Evolutionary conservation across 257 asterid species (phyloP), one percentile per base, ranked within the genome.

Genomic region (Capsicum chinense): DNA sequence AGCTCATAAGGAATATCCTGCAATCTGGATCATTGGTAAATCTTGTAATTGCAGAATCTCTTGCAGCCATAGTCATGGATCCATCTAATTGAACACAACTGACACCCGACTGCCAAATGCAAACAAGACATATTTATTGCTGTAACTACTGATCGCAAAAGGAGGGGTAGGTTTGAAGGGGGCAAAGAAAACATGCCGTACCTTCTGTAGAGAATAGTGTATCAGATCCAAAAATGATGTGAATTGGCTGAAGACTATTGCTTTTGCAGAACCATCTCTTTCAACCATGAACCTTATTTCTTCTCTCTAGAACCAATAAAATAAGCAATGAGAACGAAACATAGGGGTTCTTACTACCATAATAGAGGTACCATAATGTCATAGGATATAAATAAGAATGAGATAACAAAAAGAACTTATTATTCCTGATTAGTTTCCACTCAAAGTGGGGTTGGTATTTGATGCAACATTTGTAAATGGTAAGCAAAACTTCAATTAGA

Each of bases 231-330:
- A 87, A 89, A 96, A 96, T 15, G 98, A 93, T 54, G 98, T 90
- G 89, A 93, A 96, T 83, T 96, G 99, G 92, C 99, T 96, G 90
- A 96, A 96, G 87, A 96, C 97, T 83, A 96, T 92, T 66, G 94
- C 99, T 90, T 96, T 96, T 59, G 99, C 98, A 33, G 99, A 94
- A 83, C 99, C 98, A 88, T 96, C 98, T 89, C 95, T 92, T 90
- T 96, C 99, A 85, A 93, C 90, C 99, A 96, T 96, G 84, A 82
- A 90, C 86, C 99, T 90, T 56, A 96, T 93, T 90, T 96, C 99
- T 89, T 96, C 99, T 90, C 98, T 94, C 99, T 96, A 91, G 56
- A 79, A 87, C 80, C 88, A 86, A 79, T 63, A 56, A 44, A 81
- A 58, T 82, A 64, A 85, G 84, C 56, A 85, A 80, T 48, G 85